These are phyloP conservation scores for Phyllosticta ampelicida DNA, from an alignment of 2,329 filamentous ascomycete species.

Conservation along the genomic window DNA sequence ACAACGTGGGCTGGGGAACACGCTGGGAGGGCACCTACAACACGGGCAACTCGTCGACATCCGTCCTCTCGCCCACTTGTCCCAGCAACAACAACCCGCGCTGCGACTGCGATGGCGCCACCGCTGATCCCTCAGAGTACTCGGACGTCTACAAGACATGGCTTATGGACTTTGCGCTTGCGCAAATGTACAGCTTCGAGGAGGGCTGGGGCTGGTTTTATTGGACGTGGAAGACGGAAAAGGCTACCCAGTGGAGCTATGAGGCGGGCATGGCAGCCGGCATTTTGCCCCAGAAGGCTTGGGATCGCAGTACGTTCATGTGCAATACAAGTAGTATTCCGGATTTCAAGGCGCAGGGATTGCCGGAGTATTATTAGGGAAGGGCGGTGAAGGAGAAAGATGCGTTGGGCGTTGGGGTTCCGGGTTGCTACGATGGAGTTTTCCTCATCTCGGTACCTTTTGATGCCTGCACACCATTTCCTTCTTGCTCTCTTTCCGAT, in stretches of 20 bases:
- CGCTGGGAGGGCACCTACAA: constrained; percentile 85
- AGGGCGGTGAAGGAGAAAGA: background rate
- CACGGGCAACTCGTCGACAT: constrained; percentile 50
- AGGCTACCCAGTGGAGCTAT: constrained; percentile 83
- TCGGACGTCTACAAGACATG: constrained; percentile 70
- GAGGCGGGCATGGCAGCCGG: constrained; percentile 66
- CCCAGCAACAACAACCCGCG: constrained; percentile 48
- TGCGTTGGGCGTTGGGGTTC: background rate
- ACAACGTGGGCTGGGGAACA: constrained; percentile 78
- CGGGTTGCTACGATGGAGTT: background rate
- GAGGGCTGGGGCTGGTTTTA: constrained; percentile 97
- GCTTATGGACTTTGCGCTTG: constrained; percentile 81
- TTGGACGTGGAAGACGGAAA: constrained; percentile 96
- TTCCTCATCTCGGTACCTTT: background rate
- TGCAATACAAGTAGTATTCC: constrained; percentile 30
- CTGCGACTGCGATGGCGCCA: constrained; percentile 68
- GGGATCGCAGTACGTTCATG: constrained; percentile 29
- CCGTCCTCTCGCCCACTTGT: constrained; percentile 62
- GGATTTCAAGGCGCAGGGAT: constrained; percentile 27
- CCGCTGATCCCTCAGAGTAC: constrained; percentile 60
- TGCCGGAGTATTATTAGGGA: constrained; percentile 37
- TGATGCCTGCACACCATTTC: background rate
- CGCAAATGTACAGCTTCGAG: constrained; percentile 92
- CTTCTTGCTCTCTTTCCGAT: background rate
- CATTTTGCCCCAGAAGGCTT: constrained; percentile 54